phyloP scores from a whole-genome alignment of 164 flowering plant genomes.

The Vitis labrusca region DNA sequence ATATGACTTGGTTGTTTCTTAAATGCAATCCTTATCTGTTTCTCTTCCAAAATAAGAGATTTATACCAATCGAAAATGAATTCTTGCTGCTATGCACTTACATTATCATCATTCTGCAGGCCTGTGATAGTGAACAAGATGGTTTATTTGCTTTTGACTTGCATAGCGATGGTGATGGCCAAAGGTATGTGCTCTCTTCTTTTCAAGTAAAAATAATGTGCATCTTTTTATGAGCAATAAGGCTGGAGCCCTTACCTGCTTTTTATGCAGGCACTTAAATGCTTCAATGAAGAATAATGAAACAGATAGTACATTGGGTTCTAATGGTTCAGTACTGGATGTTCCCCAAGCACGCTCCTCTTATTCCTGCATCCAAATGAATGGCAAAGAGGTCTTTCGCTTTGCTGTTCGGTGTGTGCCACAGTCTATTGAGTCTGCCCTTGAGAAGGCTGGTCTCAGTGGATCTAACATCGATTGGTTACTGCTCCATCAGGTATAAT shows the following conservation, averaged over 20 bases:
- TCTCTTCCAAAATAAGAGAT: too few relatives aligned
- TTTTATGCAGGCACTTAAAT: slow-evolving; percentile 67
- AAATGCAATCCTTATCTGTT: too few relatives aligned
- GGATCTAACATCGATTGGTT: slow-evolving; percentile 78
- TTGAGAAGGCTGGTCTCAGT: slow-evolving; percentile 66
- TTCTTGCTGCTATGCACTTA: neutral
- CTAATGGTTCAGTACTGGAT: slow-evolving; percentile 54
- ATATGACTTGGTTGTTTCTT: too few relatives aligned
- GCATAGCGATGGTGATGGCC: slow-evolving; percentile 92
- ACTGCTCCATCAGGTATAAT: slow-evolving; percentile 92
- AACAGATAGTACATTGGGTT: slow-evolving; percentile 34
- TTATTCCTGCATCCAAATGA: slow-evolving; percentile 85
- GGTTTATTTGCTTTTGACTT: slow-evolving; percentile 81
- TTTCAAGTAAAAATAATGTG: neutral
- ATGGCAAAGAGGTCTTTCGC: slow-evolving; percentile 93
- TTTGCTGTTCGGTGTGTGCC: slow-evolving; percentile 88
- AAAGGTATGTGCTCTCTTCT: slow-evolving; percentile 38
- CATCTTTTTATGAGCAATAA: slow-evolving; percentile 3
- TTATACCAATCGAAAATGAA: too few relatives aligned
- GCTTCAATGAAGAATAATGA: slow-evolving; percentile 47
- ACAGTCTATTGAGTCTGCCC: slow-evolving; percentile 70
- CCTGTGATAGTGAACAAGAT: slow-evolving; percentile 75
- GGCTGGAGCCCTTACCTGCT: neutral
- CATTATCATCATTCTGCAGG: slow-evolving; percentile 40
- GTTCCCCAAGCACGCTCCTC: slow-evolving; percentile 59